Base-by-base conservation (phyloP, 2,329 filamentous ascomycete genomes). In the Penicillium thymicola region DNA sequence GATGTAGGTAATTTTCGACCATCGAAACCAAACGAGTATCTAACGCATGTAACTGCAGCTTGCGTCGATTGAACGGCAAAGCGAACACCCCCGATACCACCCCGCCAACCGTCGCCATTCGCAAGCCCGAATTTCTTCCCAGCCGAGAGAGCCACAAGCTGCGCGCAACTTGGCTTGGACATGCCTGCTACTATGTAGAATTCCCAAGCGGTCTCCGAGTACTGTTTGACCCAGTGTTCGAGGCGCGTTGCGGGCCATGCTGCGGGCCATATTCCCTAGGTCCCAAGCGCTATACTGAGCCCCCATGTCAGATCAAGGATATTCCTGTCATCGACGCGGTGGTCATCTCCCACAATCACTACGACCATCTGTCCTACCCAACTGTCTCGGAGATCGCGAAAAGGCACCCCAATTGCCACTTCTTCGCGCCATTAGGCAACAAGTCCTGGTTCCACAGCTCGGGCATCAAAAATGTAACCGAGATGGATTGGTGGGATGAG, bases 401-500 rank as follows among this genome's bases (percentile, higher is more conserved):
- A 63, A 79, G 82, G 51, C 86, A 94, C 67, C 91, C 91, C 0
- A 82, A 89, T 14, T 91, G 85, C 40, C 90, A 95, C 62, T 97
- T 94, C 76, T 94, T 96, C 61, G 92, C 92, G 23, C 90, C 91
- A 0, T 75, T 96, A 4, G 91, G 91, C 2, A 85, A 96, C 55
- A 89, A 89, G 73, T 78, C 82, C 46, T 97, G 92, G 92, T 96
- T 97, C 72, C 78, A 80, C 45, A 76, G 80, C 4, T 81, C 80
- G 27, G 90, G 90, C 1, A 84, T 96, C 52, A 62, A 82, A 1
- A 89, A 91, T 57, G 87, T 93, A 42, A 95, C 90, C 0, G 92
- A 97, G 76, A 74, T 97, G 67, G 93, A 97, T 75, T 97, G 93
- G 93, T 97, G 93, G 93, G 87, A 96, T 65, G 87, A 90, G 61